Conservation (phyloP, 2,329 filamentous ascomycete species). For the Westerdykella aurantiaca region DNA sequence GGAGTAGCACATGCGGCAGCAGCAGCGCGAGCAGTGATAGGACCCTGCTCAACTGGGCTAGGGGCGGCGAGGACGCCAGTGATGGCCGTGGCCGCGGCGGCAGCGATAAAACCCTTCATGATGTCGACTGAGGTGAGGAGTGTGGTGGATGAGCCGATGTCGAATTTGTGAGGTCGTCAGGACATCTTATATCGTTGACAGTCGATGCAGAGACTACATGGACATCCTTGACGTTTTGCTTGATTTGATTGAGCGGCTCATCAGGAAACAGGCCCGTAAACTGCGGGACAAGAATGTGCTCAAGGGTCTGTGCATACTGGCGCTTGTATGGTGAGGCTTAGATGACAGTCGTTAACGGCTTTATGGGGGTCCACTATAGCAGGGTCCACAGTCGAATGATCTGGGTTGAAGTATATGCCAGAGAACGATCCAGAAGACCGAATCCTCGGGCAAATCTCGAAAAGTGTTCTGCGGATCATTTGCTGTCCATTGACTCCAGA, state of each 20-base stretch:
- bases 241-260: constrained; percentile 11
- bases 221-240: constrained; percentile 6
- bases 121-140: constrained; percentile 16
- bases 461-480: constrained; percentile 3
- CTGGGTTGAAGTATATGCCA: constrained; percentile 9
- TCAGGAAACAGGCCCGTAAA: constrained; percentile 36
- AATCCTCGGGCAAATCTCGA: constrained; percentile 10
- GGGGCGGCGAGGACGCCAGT: constrained; percentile 31
- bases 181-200: constrained; percentile 27
- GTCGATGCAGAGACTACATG: constrained; percentile 3
- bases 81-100: constrained; percentile 31
- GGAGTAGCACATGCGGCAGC: constrained; percentile 29
- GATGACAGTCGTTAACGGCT: constrained; percentile 21
- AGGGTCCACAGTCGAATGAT: constrained; percentile 19
- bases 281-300: constrained; percentile 22
- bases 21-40: constrained; percentile 28
- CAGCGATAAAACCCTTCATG: constrained; percentile 34
- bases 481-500: not conserved
- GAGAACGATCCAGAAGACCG: constrained; percentile 14
- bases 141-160: constrained; percentile 17
- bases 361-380: constrained; percentile 19
- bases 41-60: constrained; percentile 27
- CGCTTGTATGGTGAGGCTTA: constrained; percentile 27
- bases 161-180: constrained; percentile 7
- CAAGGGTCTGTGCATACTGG: constrained; percentile 24